These are phyloP conservation scores for Globisporangium nodosum DNA, from an alignment of 352 stramenopile species.

Conservation along the genomic window DNA sequence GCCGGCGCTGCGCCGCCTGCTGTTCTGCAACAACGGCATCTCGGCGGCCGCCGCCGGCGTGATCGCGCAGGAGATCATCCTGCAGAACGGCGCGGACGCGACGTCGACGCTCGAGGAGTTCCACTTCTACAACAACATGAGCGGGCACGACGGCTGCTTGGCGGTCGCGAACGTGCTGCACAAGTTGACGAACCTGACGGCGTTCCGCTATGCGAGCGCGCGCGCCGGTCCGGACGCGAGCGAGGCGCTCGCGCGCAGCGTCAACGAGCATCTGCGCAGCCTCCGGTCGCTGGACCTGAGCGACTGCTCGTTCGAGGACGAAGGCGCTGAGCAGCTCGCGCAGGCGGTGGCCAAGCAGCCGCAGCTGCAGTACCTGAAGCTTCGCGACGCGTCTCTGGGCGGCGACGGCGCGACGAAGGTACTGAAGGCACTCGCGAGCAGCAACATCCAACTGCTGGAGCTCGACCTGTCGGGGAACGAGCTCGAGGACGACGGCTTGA, in stretches of 20 bases:
- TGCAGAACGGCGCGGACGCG: constrained; percentile 44
- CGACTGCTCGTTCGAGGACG: constrained; percentile 89
- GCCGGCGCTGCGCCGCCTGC: constrained; percentile 44
- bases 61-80: constrained; percentile 62
- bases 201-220: constrained; percentile 65
- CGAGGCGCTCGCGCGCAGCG: constrained; percentile 32
- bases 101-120: constrained; percentile 60
- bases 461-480: constrained; percentile 91
- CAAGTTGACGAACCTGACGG: constrained; percentile 38
- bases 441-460: constrained; percentile 56
- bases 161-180: constrained; percentile 52
- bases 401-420: constrained; percentile 70
- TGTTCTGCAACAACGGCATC: constrained; percentile 81
- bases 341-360: constrained; percentile 58
- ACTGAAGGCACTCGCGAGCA: constrained; percentile 52
- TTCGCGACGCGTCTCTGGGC: constrained; percentile 86
- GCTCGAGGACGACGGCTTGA: constrained; percentile 62
- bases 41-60: constrained; percentile 53
- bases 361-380: constrained; percentile 75
- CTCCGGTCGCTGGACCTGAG: constrained; percentile 88
- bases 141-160: constrained; percentile 57
- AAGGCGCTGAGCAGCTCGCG: constrained; percentile 65
- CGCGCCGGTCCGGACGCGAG: constrained; percentile 54
- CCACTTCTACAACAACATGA: constrained; percentile 88
- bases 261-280: constrained; percentile 37